Conservation (phyloP, 768 basidiomycete genomes). For the Hortiboletus campestris region DNA sequence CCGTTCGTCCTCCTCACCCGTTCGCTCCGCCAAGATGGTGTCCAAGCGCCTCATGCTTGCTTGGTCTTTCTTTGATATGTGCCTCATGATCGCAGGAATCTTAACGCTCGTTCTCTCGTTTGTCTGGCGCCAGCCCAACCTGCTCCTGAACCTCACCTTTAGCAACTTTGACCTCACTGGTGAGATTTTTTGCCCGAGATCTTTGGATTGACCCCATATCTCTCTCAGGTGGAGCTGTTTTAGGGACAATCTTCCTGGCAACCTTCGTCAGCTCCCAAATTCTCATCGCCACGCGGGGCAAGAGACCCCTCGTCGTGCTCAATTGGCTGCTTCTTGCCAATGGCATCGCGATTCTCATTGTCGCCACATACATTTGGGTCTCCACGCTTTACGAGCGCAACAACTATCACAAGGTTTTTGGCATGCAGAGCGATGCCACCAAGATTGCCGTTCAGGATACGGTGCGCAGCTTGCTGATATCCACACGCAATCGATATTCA, state of each 20-base stretch:
- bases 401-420: conserved; percentile 64
- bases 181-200: conserved; percentile 32
- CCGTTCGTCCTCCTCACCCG: neutral
- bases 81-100: conserved; percentile 67
- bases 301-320: conserved; percentile 66
- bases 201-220: neutral
- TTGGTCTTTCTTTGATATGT: conserved; percentile 71
- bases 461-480: conserved; percentile 40
- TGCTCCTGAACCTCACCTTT: conserved; percentile 75
- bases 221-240: conserved; percentile 58
- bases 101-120: conserved; percentile 66
- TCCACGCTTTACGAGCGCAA: conserved; percentile 70
- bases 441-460: conserved; percentile 67
- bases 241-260: conserved; percentile 64
- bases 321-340: conserved; percentile 74
- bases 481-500: neutral
- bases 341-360: conserved; percentile 53
- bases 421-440: conserved; percentile 40
- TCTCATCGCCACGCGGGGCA: conserved; percentile 70
- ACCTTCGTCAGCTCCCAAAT: conserved; percentile 71
- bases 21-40: conserved; percentile 48
- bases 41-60: conserved; percentile 66
- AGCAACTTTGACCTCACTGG: conserved; percentile 56
- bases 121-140: conserved; percentile 63
- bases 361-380: conserved; percentile 81